Evolutionary conservation across 192 early-diverging fungal species (phyloP), one percentile per base, ranked within the genome.

Genomic region (Gaertneriomyces semiglobifer): DNA sequence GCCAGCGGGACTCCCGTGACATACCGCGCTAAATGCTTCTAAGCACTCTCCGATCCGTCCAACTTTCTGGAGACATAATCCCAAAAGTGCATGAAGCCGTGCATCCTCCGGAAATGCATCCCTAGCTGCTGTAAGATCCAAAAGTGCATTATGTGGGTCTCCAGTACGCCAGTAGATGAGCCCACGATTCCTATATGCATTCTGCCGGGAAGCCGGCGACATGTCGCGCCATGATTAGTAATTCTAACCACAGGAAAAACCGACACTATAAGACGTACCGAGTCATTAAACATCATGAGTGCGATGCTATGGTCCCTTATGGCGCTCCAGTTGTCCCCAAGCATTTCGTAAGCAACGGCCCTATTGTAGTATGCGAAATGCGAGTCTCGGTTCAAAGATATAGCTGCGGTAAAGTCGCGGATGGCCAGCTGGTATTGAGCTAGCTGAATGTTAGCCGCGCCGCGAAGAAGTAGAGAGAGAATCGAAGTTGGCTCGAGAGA

Each of bases 291-390:
- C 5, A 84, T 57, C 19, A 84, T 63, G 47, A 84, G 51, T 6
- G 77, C 78, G 51, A 81, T 84, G 59, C 82, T 84, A 63, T 84
- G 81, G 58, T 84, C 82, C 52, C 75, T 80, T 7, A 84, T 77
- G 10, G 82, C 82, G 50, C 63, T 77, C 20, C 77, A 61, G 50
- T 67, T 60, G 45, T 81, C 82, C 11, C 74, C 67, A n/a, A 77
- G 42, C 2, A 77, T 65, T 57, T 84, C 75, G 44, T 78, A 79
- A 2, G 82, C 78, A 7, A 84, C 77, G 0, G 82, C 82, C 50
- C 82, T 64, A 60, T 84, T 84, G 69, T 79, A 84, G 60, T 77
- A 81, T 7, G 82, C 82, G 62, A 68, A 79, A 51, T 81, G 74
- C 18, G 74, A 76, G 0, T 63, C 79, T 66, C 75, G 77, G 63